These are phyloP conservation scores for Fusarium brevicatenulatum DNA, from an alignment of 2,329 filamentous ascomycete genomes.

Conservation along the genomic window DNA sequence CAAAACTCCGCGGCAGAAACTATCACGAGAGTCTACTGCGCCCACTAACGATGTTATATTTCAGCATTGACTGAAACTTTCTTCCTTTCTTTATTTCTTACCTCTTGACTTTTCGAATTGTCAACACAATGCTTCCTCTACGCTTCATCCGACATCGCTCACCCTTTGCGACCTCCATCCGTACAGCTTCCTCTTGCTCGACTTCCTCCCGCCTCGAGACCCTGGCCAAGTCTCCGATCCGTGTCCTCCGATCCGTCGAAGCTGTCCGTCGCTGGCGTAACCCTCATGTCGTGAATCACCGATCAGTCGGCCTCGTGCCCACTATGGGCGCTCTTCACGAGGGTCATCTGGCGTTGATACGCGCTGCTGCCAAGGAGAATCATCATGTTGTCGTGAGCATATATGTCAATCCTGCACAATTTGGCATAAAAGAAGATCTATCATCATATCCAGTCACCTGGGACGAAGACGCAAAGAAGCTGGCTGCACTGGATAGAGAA, in stretches of 20 bases:
- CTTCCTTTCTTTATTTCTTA: not conserved
- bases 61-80: conserved; percentile 5
- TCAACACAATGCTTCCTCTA: conserved; percentile 27
- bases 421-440: conserved; percentile 88
- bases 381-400: conserved; percentile 89
- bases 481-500: conserved; percentile 76
- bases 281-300: conserved; percentile 71
- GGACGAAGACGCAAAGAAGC: conserved; percentile 75
- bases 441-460: conserved; percentile 91
- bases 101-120: not conserved
- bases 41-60: conserved; percentile 41
- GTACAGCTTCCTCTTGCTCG: conserved; percentile 37
- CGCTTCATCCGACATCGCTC: conserved; percentile 33
- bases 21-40: conserved; percentile 52
- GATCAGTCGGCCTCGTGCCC: conserved; percentile 86
- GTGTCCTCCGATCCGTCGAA: conserved; percentile 79
- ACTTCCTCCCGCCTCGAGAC: conserved; percentile 51
- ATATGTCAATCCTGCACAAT: conserved; percentile 97
- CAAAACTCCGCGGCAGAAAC: conserved; percentile 61
- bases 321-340: conserved; percentile 98
- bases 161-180: conserved; percentile 26
- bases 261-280: conserved; percentile 76
- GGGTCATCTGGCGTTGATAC: conserved; percentile 87
- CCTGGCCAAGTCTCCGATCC: conserved; percentile 68
- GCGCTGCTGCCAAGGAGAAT: conserved; percentile 84